Base-by-base conservation (phyloP, 805 yeast species). In the Spathaspora gorwiae region DNA sequence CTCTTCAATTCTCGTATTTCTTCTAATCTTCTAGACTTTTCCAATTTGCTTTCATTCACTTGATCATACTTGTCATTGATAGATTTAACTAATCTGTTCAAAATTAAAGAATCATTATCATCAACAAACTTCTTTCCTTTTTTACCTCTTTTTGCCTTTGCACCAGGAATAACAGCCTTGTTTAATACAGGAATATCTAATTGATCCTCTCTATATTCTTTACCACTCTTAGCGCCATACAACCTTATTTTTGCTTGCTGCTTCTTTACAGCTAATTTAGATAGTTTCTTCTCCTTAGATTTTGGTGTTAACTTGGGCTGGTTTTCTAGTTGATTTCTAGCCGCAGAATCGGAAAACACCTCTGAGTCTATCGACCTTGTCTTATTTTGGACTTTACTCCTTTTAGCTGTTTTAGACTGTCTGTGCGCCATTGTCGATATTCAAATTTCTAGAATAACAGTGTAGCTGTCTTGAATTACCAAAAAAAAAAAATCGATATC, bases 1-100 rank as follows among this genome's bases (percentile, higher is more conserved):
- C 88, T 80, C 70, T 86, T 88, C 52, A 89, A 71, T 37, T 89
- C 96, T 59, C 99, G 78, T 47, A 92, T 79, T 54, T 87, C 95
- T 64, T 92, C 97, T 40, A 94, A 73, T 64, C 95, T 83, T 59
- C 87, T 80, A 0, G 96, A 83, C 60, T 87, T 88, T 60, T 92
- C 99, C 46, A 94, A 72, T 65, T 90, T 94, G 54, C 96, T 85
- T 58, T 90, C 96, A 55, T 84, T 83, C 7, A 80, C 78, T 37
- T 79, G 76, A 50, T 92, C 97, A 52, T 82, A 75, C 49, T 83
- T 79, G 59, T 90, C 95, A 55, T 89, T 90, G 45, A 94, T 89
- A 30, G 84, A 80, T 52, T 82, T 84, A 43, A 90, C 80, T 48
- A 92, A 73, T 63, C 95, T 75, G 51, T 78, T 79, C 67, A 89